Evolutionary conservation across 768 basidiomycete genomes (phyloP).

Genomic region (Gelatoporia subvermispora): DNA sequence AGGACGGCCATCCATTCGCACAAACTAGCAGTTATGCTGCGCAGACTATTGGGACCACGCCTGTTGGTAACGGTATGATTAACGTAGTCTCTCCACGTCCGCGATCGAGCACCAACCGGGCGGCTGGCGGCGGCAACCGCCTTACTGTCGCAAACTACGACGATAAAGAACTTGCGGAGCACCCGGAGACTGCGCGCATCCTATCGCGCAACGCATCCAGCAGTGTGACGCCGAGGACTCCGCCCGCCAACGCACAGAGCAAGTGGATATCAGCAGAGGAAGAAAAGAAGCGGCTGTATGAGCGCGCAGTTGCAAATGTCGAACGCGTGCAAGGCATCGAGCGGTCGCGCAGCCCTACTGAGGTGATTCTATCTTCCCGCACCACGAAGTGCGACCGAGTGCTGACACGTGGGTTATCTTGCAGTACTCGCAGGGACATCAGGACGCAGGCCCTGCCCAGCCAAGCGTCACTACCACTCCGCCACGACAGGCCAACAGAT

Average conservation of each 20-base stretch:
- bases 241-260: neutral
- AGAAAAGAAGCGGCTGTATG: constrained; percentile 39
- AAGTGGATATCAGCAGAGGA: constrained; percentile 36
- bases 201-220: neutral
- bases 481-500: constrained; percentile 24
- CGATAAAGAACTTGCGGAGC: constrained; percentile 37
- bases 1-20: neutral
- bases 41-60: constrained; percentile 20
- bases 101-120: constrained; percentile 22
- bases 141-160: constrained; percentile 39
- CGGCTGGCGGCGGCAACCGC: constrained; percentile 22
- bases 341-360: constrained; percentile 21
- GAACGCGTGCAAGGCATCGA: constrained; percentile 33
- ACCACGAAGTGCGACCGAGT: neutral
- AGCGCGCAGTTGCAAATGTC: constrained; percentile 35
- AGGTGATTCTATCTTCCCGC: constrained; percentile 9
- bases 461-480: constrained; percentile 17
- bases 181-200: constrained; percentile 30
- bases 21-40: constrained; percentile 1
- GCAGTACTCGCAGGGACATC: neutral
- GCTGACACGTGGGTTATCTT: neutral
- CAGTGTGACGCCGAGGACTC: neutral
- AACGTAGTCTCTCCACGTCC: constrained; percentile 18
- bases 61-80: neutral
- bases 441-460: constrained; percentile 2